Base-by-base conservation (phyloP, 805 yeast species). In the Suhomyces xylopsoci region DNA sequence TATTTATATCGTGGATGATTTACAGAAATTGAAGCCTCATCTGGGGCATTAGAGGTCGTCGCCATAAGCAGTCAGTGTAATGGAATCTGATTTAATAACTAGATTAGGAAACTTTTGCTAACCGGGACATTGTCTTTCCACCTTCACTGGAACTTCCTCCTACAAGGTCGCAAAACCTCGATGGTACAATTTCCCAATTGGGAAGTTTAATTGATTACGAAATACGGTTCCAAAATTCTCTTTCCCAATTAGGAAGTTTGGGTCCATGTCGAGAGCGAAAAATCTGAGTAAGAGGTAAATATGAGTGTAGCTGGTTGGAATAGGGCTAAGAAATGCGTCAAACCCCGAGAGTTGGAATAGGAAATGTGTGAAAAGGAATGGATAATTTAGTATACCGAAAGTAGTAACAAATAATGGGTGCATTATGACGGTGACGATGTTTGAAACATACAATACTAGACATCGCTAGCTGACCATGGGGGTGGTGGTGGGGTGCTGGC, bases 241-340 rank as follows among this genome's bases (percentile, higher is more conserved):
- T 54, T 60, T 10, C 64, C 62, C 43, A 45, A 55, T 48, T 50
- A 58, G 64, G 64, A 61, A 61, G 54, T 58, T 58, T 50, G 44
- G 45, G 26, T 8, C n/a, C 22, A 7, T 12, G 28, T 19, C 42
- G 42, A 38, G 42, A 38, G 17, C 36, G 17, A 38, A 19, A 38
- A 38, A 38, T 9, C 24, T 38, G 24, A 12, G 42, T 38, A 2
- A 12, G 42, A 38, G 24, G 42, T 38, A 38, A 38, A 38, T 38
- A 19, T 17, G 24, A 17, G 42, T 17, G 42, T 17, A 17, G 42
- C 24, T 38, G 42, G 42, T 38, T 38, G 42, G 42, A 17, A 15
- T 10, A 38, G 22, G 24, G 42, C 24, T 19, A 12, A 17, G 24
- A 17, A 17, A 38, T 38, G 42, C 36, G 36, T 32, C 36, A 32